These are phyloP conservation scores for Neoscytalidium dimidiatum DNA, from an alignment of 2,329 filamentous ascomycete genomes.

Conservation along the genomic window DNA sequence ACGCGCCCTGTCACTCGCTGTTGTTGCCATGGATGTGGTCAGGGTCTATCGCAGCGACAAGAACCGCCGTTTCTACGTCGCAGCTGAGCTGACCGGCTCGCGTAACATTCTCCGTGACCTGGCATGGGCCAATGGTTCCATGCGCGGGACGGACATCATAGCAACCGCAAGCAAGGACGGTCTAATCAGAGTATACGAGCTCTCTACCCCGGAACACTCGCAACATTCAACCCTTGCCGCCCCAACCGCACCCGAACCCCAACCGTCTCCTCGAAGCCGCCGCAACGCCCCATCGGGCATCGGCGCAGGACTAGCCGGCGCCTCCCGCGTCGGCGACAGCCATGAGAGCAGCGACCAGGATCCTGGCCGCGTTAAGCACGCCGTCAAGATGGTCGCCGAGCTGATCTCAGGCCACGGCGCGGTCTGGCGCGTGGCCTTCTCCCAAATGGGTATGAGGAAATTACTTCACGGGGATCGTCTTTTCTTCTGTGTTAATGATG, in stretches of 20 bases:
- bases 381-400: conserved; percentile 63
- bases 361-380: conserved; percentile 68
- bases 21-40: conserved; percentile 82
- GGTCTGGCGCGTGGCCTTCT: conserved; percentile 74
- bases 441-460: conserved; percentile 43
- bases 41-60: conserved; percentile 78
- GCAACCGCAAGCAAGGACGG: conserved; percentile 94
- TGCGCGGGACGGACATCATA: conserved; percentile 84
- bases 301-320: conserved; percentile 53
- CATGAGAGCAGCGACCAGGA: conserved; percentile 57
- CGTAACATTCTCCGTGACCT: conserved; percentile 73
- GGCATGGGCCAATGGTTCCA: conserved; percentile 89
- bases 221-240: conserved; percentile 32
- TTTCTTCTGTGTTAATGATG: conserved; percentile 25
- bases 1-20: conserved; percentile 78
- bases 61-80: conserved; percentile 80
- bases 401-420: conserved; percentile 69
- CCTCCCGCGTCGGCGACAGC: conserved; percentile 45
- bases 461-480: neutral
- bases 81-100: conserved; percentile 73
- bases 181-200: conserved; percentile 81
- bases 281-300: conserved; percentile 53
- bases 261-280: conserved; percentile 5
- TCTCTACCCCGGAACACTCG: conserved; percentile 62
- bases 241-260: conserved; percentile 13